phyloP scores from a whole-genome alignment of 1,139 yeast species.

The Sugiyamaella xylanicola region DNA sequence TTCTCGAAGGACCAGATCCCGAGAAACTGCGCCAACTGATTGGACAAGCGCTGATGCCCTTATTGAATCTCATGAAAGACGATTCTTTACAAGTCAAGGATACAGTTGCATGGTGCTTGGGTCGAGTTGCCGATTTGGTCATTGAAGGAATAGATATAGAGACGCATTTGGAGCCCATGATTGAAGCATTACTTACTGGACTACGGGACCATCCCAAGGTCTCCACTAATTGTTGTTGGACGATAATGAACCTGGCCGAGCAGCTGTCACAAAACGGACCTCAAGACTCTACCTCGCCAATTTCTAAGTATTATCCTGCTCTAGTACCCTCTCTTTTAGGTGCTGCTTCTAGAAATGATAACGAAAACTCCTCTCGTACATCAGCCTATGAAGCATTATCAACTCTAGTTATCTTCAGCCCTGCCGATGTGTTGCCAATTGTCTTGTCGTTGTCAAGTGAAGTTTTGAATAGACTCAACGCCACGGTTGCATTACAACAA shows the following conservation, averaged over 20 bases:
- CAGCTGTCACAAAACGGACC: constrained; percentile 69
- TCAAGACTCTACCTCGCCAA: constrained; percentile 55
- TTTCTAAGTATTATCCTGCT: constrained; percentile 71
- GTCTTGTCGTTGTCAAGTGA: constrained; percentile 76
- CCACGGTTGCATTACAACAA: constrained; percentile 59
- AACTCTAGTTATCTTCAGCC: constrained; percentile 73
- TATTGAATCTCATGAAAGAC: constrained; percentile 72
- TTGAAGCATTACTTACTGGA: constrained; percentile 74
- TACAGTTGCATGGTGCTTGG: constrained; percentile 98
- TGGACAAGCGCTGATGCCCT: constrained; percentile 79
- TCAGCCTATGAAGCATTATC: constrained; percentile 95
- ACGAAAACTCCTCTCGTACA: constrained; percentile 87
- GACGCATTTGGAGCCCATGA: constrained; percentile 64
- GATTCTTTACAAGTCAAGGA: constrained; percentile 83
- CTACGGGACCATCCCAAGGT: constrained; percentile 89
- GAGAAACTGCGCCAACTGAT: constrained; percentile 67
- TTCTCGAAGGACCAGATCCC: constrained; percentile 90
- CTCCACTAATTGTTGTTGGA: constrained; percentile 96
- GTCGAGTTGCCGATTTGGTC: constrained; percentile 89
- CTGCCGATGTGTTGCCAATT: constrained; percentile 67
- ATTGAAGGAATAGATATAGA: constrained; percentile 72
- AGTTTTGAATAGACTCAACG: constrained; percentile 69
- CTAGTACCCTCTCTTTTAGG: constrained; percentile 71
- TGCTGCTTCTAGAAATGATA: constrained; percentile 71
- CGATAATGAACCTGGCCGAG: constrained; percentile 86